phyloP scores from a whole-genome alignment of 2,329 filamentous ascomycete species.

The Pseudocercospora crystallina region DNA sequence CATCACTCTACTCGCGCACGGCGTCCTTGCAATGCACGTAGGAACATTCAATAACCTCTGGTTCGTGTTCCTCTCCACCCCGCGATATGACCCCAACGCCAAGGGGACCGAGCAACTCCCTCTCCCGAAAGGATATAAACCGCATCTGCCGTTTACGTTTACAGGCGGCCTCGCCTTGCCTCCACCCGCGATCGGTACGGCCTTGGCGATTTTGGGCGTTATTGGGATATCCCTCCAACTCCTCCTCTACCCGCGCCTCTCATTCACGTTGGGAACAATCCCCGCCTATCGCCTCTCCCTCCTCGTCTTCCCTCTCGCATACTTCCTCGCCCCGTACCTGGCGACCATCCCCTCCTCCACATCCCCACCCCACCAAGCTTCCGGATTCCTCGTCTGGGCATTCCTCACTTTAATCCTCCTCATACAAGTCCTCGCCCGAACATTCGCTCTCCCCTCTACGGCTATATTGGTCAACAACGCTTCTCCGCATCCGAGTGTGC shows the following conservation, averaged over 20 bases:
- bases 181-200: conserved; percentile 48
- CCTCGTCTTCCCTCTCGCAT: conserved; percentile 47
- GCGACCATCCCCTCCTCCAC: conserved; percentile 42
- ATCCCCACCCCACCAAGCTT: conserved; percentile 41
- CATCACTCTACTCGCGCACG: conserved; percentile 45
- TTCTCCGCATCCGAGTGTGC: conserved; percentile 55
- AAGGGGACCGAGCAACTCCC: conserved; percentile 32
- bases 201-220: conserved; percentile 48
- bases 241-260: conserved; percentile 45
- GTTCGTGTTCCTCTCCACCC: conserved; percentile 52
- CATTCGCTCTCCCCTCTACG: conserved; percentile 56
- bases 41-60: conserved; percentile 52
- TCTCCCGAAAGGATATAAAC: conserved; percentile 40
- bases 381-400: conserved; percentile 44
- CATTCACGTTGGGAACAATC: conserved; percentile 43
- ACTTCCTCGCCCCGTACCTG: conserved; percentile 46
- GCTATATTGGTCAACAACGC: conserved; percentile 63
- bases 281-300: conserved; percentile 44
- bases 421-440: conserved; percentile 49
- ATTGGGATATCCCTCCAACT: conserved; percentile 50
- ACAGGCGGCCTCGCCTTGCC: conserved; percentile 51
- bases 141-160: conserved; percentile 45
- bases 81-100: conserved; percentile 39
- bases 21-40: conserved; percentile 48
- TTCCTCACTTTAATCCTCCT: conserved; percentile 43